Conservation (phyloP, 768 basidiomycete genomes). For the Rhizopogon roseolus region DNA sequence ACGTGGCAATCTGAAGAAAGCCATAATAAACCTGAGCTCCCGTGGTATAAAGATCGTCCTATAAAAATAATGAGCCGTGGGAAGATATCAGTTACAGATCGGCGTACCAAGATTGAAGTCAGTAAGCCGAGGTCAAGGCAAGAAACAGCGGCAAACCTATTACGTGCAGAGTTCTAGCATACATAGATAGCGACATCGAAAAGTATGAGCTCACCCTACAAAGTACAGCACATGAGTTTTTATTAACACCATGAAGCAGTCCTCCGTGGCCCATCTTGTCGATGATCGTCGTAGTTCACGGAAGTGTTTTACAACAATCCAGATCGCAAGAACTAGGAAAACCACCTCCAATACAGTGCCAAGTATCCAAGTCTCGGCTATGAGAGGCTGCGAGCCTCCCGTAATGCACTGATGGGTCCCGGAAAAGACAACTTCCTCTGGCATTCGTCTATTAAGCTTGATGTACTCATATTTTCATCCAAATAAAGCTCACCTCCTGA, state of each 20-base stretch:
- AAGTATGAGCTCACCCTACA: too few relatives aligned
- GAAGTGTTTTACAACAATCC: not conserved
- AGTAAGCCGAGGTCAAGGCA: too few relatives aligned
- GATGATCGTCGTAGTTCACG: not conserved
- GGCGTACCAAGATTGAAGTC: too few relatives aligned
- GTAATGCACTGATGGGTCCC: not conserved
- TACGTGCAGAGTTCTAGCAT: too few relatives aligned
- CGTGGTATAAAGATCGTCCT: too few relatives aligned
- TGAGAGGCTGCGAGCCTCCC: not conserved
- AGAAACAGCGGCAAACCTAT: too few relatives aligned
- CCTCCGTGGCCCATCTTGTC: not conserved
- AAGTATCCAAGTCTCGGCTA: not conserved
- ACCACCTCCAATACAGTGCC: not conserved
- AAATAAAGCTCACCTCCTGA: not conserved
- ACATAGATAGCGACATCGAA: too few relatives aligned
- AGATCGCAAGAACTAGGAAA: not conserved
- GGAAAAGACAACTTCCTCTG: not conserved
- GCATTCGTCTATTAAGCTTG: not conserved
- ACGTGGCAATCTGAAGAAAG: too few relatives aligned
- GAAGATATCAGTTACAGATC: too few relatives aligned
- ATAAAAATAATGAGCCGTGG: too few relatives aligned
- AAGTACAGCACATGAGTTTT: not conserved
- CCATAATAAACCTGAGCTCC: too few relatives aligned
- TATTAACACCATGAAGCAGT: not conserved
- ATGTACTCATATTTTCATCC: not conserved